These are phyloP conservation scores for Alternaria sp. DNA, from an alignment of 2,329 filamentous ascomycete species.

Conservation along the genomic window DNA sequence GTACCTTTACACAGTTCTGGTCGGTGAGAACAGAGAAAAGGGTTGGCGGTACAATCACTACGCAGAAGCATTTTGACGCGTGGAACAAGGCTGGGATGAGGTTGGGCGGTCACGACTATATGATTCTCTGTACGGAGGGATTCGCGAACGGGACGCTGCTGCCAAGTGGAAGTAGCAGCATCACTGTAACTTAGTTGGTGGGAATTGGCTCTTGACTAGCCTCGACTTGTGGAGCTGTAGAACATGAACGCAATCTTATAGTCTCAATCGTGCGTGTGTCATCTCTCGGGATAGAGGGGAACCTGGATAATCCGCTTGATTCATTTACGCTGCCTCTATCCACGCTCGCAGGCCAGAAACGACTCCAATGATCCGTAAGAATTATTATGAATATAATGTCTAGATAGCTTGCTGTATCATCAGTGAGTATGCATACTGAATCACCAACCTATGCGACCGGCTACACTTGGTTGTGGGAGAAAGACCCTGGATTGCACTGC, in stretches of 20 bases:
- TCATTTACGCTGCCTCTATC: neutral
- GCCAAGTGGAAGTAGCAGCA: constrained; percentile 12
- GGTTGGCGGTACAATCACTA: constrained; percentile 49
- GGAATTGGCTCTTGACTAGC: neutral
- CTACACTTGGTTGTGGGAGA: neutral
- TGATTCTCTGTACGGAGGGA: constrained; percentile 10
- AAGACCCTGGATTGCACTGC: neutral
- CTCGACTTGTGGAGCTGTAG: neutral
- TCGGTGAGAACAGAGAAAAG: constrained; percentile 58
- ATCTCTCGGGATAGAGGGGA: neutral
- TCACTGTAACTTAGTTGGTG: constrained; percentile 8
- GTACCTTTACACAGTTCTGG: constrained; percentile 62
- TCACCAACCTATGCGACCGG: neutral
- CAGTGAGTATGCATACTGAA: neutral
- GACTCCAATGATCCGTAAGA: neutral
- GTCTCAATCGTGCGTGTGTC: neutral
- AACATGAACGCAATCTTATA: neutral
- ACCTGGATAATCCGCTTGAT: neutral
- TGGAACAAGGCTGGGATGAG: constrained; percentile 24
- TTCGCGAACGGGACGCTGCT: constrained; percentile 9
- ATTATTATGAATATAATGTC: neutral
- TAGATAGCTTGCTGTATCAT: neutral
- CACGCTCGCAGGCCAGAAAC: neutral
- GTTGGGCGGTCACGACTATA: constrained; percentile 11
- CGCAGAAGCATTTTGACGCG: constrained; percentile 36